Evolutionary conservation across 441 rosid species (phyloP), one percentile per base, ranked within the genome.

Genomic region (Omphalea diandra): DNA sequence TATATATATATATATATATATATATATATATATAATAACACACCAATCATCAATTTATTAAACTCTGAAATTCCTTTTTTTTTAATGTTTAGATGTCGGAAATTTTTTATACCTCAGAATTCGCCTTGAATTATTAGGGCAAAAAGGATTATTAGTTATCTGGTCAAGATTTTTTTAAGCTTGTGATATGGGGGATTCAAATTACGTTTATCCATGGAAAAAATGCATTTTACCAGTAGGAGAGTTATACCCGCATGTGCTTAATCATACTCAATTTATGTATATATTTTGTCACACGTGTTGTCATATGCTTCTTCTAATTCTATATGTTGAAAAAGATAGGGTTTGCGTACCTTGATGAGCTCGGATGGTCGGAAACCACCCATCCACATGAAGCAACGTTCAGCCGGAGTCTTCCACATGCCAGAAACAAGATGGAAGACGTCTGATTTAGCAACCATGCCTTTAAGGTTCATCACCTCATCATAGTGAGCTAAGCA

Each of bases 301-400:
- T 49, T 40, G n/a, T 52, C 15, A 22, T 22, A 20, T 20, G 31
- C 14, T 17, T 32, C 40, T 57, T 18, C 40, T 56, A 56, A 32
- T 56, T 22, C 3, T 46, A 52, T 0, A 52, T 52, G 10, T 52
- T 20, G n/a, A 36, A 24, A 59, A 32, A 26, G 29, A 18, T 38
- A 5, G 58, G 50, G 20, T 67, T 55, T 49, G 62, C 8, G 55
- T 77, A 93, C 99, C 98, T 88, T 95, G 82, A 95, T 87, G 82
- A 95, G 87, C 71, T 93, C 97, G 12, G 98, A 95, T 11, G 99
- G 99, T 11, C 97, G 94, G 70, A 89, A 95, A 54, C 91, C 99
- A 1, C 98, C 99, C 84, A 95, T 76, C 99, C 99, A 95, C 89
- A 90, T 73, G 87, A 90, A 95, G 80, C 98, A 95, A 20, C 99